phyloP scores from a whole-genome alignment of 2,329 filamentous ascomycete species.

The Fusarium nelsonii region DNA sequence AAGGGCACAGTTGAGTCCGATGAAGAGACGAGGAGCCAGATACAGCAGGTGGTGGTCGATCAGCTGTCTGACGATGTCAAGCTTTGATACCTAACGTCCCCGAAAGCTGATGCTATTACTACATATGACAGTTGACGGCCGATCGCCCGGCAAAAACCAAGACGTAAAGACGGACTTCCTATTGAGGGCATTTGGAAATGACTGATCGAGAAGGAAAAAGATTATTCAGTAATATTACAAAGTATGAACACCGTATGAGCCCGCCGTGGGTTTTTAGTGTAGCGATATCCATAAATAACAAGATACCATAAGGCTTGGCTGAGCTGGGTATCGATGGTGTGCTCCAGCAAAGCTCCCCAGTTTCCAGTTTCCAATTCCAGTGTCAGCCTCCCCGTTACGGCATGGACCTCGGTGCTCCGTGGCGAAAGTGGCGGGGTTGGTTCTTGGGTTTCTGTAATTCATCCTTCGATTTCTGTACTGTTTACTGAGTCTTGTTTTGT shows the following conservation, averaged over 20 bases:
- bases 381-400: constrained; percentile 4
- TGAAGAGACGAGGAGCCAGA: constrained; percentile 13
- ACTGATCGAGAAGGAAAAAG: background rate
- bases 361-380: background rate
- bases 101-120: background rate
- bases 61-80: constrained; percentile 19
- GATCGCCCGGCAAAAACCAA: constrained; percentile 28
- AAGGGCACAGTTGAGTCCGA: background rate
- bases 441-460: constrained; percentile 2
- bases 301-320: constrained; percentile 18
- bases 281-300: background rate
- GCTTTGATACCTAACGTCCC: constrained; percentile 3
- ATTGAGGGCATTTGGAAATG: background rate
- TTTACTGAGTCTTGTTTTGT: background rate
- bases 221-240: background rate
- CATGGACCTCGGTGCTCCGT: constrained; percentile 31
- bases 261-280: background rate
- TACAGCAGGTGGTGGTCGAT: constrained; percentile 31
- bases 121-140: constrained; percentile 11
- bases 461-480: constrained; percentile 14
- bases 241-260: background rate
- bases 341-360: constrained; percentile 13
- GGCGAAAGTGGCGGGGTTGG: constrained; percentile 36
- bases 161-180: background rate
- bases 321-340: constrained; percentile 33